Evolutionary conservation across 2,329 filamentous ascomycete species (phyloP), one percentile per base, ranked within the genome.

Genomic region (Ophiostoma tasmaniense): DNA sequence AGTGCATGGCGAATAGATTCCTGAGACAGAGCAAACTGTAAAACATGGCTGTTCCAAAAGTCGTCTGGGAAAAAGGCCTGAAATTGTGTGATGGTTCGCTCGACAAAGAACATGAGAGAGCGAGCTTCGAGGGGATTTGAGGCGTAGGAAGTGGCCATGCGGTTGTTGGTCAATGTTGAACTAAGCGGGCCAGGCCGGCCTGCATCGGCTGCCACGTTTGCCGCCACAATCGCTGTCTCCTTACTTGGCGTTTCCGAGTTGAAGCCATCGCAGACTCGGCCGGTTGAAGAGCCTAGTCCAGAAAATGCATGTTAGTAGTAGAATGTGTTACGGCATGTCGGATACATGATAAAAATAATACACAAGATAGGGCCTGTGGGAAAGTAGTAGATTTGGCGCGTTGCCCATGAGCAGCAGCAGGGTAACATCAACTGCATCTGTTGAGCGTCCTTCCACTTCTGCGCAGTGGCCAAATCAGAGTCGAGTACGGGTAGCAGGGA

Each of bases 11-110:
- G 66, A 28, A 71, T 71, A 66, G 66, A 61, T n/a, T 70, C 67
- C 22, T 71, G 69, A 0, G 70, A 64, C 7, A 72, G 42, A 4
- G 71, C 68, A n/a, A 69, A 68, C 66, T 69, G 68, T 50, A 72
- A 25, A 17, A 71, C 68, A 33, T 72, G 69, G 64, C 66, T 70
- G 64, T 69, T 69, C 71, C 71, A 72, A 17, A 71, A 69, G 28
- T 66, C 59, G 65, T 72, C 71, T 3, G 71, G 69, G 2, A 72
- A 67, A n/a, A 72, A 72, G 1, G 55, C 66, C 61, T 72, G 68
- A 13, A 72, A 42, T 22, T 71, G 68, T 17, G 37, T 45, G 11
- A 70, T 62, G 1, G 71, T 72, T 22, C 67, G 64, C 62, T 72
- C 69, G 10, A 69, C 52, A 61, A 69, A 72, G 30, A 66, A 72